Percentiles rank a stretch among this genome's conserved stretches.
Conservation (phyloP, 768 basidiomycete genomes). For the Pleurotus djamor region DNA sequence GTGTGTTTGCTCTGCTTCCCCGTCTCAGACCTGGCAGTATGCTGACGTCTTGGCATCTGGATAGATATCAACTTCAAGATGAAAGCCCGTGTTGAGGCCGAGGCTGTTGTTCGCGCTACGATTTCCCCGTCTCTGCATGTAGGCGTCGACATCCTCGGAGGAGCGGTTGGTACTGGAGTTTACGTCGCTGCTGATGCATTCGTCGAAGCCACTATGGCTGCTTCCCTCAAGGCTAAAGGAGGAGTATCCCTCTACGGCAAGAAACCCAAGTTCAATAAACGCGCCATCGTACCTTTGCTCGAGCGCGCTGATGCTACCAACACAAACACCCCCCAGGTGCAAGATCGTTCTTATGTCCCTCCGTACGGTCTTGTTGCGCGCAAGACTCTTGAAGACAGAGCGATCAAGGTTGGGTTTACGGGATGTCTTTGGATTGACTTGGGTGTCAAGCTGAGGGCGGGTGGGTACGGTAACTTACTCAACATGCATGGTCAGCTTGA, state of each 20-base stretch:
- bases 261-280: not conserved
- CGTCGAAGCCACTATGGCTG: not conserved
- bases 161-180: not conserved
- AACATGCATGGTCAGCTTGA: not conserved
- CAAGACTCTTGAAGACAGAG: not conserved
- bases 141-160: not conserved
- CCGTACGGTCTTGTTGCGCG: not conserved
- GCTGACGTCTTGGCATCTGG: not conserved
- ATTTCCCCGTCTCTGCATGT: not conserved
- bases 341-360: not conserved
- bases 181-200: slow-evolving; percentile 1
- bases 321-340: not conserved
- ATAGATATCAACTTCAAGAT: not conserved
- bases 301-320: not conserved
- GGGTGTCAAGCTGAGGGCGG: not conserved
- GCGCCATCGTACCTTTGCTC: not conserved
- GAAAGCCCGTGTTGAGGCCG: not conserved
- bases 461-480: not conserved
- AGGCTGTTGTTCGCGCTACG: not conserved
- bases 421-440: slow-evolving; percentile 3
- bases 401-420: not conserved
- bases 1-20: not conserved
- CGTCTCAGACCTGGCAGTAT: not conserved
- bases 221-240: not conserved
- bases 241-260: not conserved